Evolutionary conservation across 2,329 filamentous ascomycete species (phyloP), one percentile per base, ranked within the genome.

Genomic region (Cytospora mali): DNA sequence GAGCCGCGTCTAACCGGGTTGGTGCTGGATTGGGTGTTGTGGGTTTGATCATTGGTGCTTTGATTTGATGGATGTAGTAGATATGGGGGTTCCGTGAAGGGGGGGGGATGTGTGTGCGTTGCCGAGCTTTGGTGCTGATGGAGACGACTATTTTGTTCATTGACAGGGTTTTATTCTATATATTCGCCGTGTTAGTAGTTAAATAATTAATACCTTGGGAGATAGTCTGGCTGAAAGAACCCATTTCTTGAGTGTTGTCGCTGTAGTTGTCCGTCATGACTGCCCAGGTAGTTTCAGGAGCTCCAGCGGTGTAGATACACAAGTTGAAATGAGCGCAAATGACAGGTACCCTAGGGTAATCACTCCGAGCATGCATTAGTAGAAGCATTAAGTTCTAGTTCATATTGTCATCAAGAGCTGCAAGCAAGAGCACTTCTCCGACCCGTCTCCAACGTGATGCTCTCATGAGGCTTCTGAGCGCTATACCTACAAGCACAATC

Each of bases 1-100:
- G 66, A 35, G 72, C 73, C 0, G 62, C 66, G 3, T 64, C 68
- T 52, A 73, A 74, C 64, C 56, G 69, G 48, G 74, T 73, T 31
- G 71, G 71, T 48, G 73, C 74, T 25, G 69, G 75, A 13, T 64
- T 75, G 31, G 79, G 74, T 7, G 70, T 74, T 14, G 69, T 76
- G 27, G 80, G 77, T 25, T 62, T 79, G 33, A 67, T 75, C 11
- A 78, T 73, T 53, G 77, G 71, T 59, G 77, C 74, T 67, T 70
- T 82, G 62, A 62, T 82, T 58, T 83, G 76, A 76, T 55, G 25
- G 46, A 56, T 33, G 14, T 55, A n/a, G n/a, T n/a, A n/a, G n/a
- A n/a, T n/a, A n/a, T n/a, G n/a, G n/a, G n/a, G n/a, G n/a, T n/a
- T n/a, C n/a, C n/a, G n/a, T n/a, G n/a, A n/a, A n/a, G n/a, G n/a